These are phyloP conservation scores for Colletotrichum musae DNA, from an alignment of 2,329 filamentous ascomycete genomes.

Conservation along the genomic window DNA sequence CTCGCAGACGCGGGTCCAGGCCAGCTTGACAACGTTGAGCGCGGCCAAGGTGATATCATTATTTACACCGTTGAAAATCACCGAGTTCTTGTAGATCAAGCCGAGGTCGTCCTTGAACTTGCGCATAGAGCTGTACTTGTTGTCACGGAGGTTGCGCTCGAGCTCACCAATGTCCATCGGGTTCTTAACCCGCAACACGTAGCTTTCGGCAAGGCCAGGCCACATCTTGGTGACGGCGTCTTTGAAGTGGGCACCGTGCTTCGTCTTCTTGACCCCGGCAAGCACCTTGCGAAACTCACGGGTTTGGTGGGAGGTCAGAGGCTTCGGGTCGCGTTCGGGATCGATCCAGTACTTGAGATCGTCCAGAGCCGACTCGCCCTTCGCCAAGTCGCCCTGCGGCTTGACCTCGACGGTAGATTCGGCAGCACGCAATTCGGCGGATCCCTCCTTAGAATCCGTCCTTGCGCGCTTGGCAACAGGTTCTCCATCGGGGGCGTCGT, in stretches of 20 bases:
- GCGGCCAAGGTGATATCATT: constrained; percentile 79
- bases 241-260: constrained; percentile 82
- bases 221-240: constrained; percentile 83
- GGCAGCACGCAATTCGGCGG: constrained; percentile 44
- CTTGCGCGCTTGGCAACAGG: constrained; percentile 86
- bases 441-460: constrained; percentile 70
- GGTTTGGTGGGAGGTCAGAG: constrained; percentile 72
- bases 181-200: constrained; percentile 76
- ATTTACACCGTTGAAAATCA: constrained; percentile 84
- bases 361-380: constrained; percentile 44
- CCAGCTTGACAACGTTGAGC: constrained; percentile 68
- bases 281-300: constrained; percentile 76
- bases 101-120: constrained; percentile 82
- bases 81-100: constrained; percentile 84
- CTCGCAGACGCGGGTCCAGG: constrained; percentile 62
- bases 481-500: constrained; percentile 73
- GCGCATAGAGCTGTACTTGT: constrained; percentile 76
- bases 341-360: constrained; percentile 58
- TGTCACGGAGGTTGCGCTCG: constrained; percentile 82
- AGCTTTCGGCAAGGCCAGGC: constrained; percentile 82
- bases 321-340: constrained; percentile 58
- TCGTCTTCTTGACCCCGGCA: constrained; percentile 87
- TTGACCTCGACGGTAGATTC: constrained; percentile 47
- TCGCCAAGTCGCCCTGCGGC: constrained; percentile 46
- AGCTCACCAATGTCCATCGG: constrained; percentile 90